Base-by-base conservation (phyloP, 768 basidiomycete genomes). In the Pleurotus djamor region DNA sequence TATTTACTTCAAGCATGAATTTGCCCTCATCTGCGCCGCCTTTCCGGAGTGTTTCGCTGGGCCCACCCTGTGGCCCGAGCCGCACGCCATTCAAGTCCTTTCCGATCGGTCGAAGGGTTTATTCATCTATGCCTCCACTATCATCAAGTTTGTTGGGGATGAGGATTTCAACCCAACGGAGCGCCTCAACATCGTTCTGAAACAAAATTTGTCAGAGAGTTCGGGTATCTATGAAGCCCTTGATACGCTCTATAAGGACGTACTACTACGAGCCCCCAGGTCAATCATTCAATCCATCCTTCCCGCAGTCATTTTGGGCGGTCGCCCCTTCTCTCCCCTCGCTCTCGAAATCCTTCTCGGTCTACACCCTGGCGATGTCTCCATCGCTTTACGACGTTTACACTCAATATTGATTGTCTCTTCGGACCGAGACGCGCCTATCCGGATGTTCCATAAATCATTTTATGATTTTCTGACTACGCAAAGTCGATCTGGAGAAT, bases 391-490 rank as follows among this genome's bases (percentile, higher is more conserved):
- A 33, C 52, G 21, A 7, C 45, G 50, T 14, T 35, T 62, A 5
- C 61, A 63, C 21, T 63, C 59, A 7, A 50, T 65, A 16, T 49
- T 65, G 5, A 7, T 38, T 16, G 57, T 65, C 12, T 57, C 64
- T 6, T 55, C 52, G 10, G 21, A 57, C 21, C 41, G 61, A 32
- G n/a, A 47, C 13, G 61, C 66, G 16, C 65, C 68, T n/a, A 69
- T 75, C 47, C 66, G 59, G 13, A 65, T 71, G 2, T 67, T 69
- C 60, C 74, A 75, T 56, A 67, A 73, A 0, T 73, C 72, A 32
- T 72, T 74, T 21, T 62, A 61, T 4, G 73, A 75, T 52, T 74
- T 75, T 43, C 62, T 75, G 38, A 69, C 69, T 28, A 67, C 74
- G 50, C 59, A 21, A 48, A 61, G 65, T 21, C 65, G 74, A 8